These are phyloP conservation scores for Colletotrichum sp. DNA, from an alignment of 2,329 filamentous ascomycete species.

Conservation along the genomic window DNA sequence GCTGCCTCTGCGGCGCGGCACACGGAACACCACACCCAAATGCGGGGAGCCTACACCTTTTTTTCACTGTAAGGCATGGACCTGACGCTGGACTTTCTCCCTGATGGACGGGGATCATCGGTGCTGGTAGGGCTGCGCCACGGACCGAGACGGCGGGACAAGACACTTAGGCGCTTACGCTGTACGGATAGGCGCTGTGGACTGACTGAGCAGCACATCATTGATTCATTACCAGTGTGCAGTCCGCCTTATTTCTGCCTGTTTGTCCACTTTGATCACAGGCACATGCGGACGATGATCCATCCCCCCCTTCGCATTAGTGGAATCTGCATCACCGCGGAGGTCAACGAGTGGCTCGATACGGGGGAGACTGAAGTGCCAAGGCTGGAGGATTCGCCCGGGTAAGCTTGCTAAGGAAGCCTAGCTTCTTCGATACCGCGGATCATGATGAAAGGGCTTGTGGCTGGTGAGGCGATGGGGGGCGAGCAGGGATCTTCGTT, in stretches of 20 bases:
- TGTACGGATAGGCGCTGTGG: background rate
- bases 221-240: no score
- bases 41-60: background rate
- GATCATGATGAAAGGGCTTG: background rate
- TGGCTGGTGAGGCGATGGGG: background rate
- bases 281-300: background rate
- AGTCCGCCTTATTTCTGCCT: background rate
- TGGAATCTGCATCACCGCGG: background rate
- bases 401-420: background rate
- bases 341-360: background rate
- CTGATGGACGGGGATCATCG: background rate
- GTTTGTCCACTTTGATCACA: background rate
- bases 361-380: background rate
- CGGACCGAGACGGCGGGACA: background rate
- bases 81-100: background rate
- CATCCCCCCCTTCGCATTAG: no score
- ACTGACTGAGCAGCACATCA: background rate
- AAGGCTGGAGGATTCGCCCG: background rate
- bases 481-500: background rate
- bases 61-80: background rate
- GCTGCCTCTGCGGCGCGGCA: constrained; percentile 1
- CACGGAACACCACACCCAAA: background rate
- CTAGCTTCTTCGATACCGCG: background rate
- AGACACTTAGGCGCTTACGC: background rate
- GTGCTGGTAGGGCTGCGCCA: background rate